These are phyloP conservation scores for Amanita molliuscula DNA, from an alignment of 768 basidiomycete genomes.

Conservation along the genomic window DNA sequence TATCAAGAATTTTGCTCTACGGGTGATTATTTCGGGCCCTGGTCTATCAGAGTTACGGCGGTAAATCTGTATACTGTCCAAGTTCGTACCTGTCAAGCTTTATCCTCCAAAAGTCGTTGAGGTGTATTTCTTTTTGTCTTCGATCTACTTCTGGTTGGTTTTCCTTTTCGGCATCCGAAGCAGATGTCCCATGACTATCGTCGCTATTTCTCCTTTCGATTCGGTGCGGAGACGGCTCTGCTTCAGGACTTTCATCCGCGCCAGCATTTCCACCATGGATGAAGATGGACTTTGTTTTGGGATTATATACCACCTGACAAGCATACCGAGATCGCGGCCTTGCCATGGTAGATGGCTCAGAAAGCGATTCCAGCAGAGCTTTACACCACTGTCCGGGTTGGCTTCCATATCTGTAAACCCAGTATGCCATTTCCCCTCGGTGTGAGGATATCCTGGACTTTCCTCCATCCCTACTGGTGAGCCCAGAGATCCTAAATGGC, in stretches of 20 bases:
- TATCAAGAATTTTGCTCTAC: slow-evolving; percentile 51
- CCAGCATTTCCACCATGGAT: slow-evolving; percentile 77
- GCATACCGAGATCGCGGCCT: slow-evolving; percentile 61
- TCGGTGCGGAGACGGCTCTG: not conserved
- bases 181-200: slow-evolving; percentile 5
- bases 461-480: slow-evolving; percentile 32
- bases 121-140: slow-evolving; percentile 29
- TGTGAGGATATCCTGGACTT: slow-evolving; percentile 28
- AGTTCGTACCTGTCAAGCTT: slow-evolving; percentile 46
- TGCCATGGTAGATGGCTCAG: slow-evolving; percentile 12
- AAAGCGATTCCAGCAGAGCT: slow-evolving; percentile 31
- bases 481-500: slow-evolving; percentile 46
- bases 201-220: slow-evolving; percentile 5
- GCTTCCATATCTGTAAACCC: slow-evolving; percentile 56
- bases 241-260: slow-evolving; percentile 8
- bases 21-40: slow-evolving; percentile 50
- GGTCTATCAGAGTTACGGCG: slow-evolving; percentile 31
- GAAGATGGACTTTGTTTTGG: slow-evolving; percentile 41
- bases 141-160: slow-evolving; percentile 1
- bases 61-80: not conserved
- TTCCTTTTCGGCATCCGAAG: slow-evolving; percentile 10
- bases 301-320: slow-evolving; percentile 70
- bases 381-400: slow-evolving; percentile 57
- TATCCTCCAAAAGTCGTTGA: slow-evolving; percentile 80
- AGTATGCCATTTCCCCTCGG: slow-evolving; percentile 42